Evolutionary conservation across 2,329 filamentous ascomycete genomes (phyloP).

Genomic region (Cadophora luteo-olivacea): DNA sequence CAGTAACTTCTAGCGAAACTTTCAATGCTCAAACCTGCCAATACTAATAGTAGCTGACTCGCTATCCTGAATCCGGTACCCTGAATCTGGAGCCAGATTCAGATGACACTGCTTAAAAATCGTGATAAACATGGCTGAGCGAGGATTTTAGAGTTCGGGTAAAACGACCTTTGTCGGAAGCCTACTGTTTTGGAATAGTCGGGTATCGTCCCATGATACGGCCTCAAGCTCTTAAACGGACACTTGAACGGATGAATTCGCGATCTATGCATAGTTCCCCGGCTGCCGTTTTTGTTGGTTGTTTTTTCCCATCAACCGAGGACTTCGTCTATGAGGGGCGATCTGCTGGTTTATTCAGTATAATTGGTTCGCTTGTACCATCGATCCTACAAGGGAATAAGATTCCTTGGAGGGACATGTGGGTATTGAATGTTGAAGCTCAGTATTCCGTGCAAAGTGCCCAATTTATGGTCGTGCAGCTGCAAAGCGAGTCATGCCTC

Average conservation of each 20-base stretch:
- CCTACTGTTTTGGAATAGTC: background rate
- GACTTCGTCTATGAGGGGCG: too few species aligned
- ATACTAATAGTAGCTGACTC: background rate
- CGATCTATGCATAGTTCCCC: background rate
- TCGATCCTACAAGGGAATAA: too few species aligned
- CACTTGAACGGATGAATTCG: background rate
- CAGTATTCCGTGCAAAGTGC: too few species aligned
- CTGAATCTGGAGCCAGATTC: background rate
- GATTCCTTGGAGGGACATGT: too few species aligned
- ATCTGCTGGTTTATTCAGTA: too few species aligned
- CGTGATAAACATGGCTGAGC: background rate
- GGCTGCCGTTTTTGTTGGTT: background rate
- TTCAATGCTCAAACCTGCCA: background rate
- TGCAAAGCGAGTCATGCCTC: too few species aligned
- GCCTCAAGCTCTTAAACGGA: background rate
- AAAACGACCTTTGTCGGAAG: background rate
- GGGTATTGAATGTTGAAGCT: too few species aligned
- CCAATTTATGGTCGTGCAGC: too few species aligned
- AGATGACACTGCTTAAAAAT: background rate
- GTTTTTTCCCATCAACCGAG: too few species aligned
- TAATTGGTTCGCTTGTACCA: too few species aligned
- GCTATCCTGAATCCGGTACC: background rate
- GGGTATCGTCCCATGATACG: background rate
- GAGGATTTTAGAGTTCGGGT: background rate
- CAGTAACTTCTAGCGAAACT: background rate